These are phyloP conservation scores for Passiflora organensis DNA, from an alignment of 345 rosid species.

Conservation along the genomic window DNA sequence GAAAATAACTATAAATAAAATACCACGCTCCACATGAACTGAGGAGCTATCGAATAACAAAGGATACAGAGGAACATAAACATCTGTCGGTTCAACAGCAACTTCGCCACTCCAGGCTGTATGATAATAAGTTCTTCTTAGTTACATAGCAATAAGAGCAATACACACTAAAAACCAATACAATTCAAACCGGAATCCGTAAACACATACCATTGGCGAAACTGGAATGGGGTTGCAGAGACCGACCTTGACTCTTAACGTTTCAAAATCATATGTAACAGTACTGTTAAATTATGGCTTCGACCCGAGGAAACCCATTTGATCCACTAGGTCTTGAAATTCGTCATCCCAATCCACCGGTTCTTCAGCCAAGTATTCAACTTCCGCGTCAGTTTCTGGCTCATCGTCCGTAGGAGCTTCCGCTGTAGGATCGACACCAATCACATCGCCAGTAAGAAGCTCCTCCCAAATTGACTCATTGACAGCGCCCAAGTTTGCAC, in stretches of 20 bases:
- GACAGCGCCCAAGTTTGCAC: constrained; percentile 22
- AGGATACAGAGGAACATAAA: constrained; percentile 34
- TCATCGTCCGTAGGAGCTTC: constrained; percentile 24
- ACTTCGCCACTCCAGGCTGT: constrained; percentile 35
- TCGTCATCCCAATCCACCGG: constrained; percentile 54
- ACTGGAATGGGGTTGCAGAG: constrained; percentile 32
- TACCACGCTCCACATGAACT: too few relatives aligned
- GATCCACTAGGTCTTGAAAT: constrained; percentile 58
- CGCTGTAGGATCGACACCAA: constrained; percentile 30
- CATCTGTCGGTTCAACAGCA: constrained; percentile 30
- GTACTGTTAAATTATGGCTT: constrained; percentile 29
- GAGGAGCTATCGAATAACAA: neutral
- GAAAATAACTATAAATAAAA: neutral
- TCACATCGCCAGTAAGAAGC: constrained; percentile 35
- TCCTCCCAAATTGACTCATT: constrained; percentile 44
- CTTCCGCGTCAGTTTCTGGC: constrained; percentile 37
- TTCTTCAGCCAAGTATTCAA: constrained; percentile 45
- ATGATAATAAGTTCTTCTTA: constrained; percentile 14
- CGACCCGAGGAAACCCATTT: constrained; percentile 56
- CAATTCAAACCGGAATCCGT: neutral
- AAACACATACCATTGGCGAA: constrained; percentile 20
- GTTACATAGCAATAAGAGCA: neutral
- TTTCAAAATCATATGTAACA: neutral
- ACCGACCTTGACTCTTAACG: constrained; percentile 17
- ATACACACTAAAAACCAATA: too few relatives aligned